Percentiles rank a stretch among this genome's conserved stretches.
phyloP scores from a whole-genome alignment of 768 basidiomycete genomes.

The Psilocybe subaeruginosa region DNA sequence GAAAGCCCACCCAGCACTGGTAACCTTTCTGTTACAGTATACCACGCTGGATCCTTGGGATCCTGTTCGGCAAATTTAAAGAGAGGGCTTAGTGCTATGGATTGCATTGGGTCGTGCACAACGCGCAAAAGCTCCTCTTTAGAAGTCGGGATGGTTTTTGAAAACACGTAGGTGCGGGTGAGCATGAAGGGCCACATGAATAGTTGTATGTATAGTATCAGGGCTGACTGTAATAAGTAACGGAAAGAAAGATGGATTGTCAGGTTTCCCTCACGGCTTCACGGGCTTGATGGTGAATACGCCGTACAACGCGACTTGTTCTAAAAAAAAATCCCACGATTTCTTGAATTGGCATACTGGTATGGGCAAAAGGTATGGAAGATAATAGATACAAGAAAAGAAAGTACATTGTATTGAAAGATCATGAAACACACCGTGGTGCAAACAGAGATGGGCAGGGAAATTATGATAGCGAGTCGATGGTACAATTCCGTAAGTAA shows the following conservation, averaged over 20 bases:
- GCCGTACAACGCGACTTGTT: neutral
- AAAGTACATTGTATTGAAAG: slow-evolving; percentile 8
- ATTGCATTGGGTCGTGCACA: slow-evolving; percentile 33
- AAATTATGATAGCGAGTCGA: neutral
- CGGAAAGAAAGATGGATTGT: too few species aligned
- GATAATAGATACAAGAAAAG: slow-evolving; percentile 13
- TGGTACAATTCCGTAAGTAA: slow-evolving; percentile 13
- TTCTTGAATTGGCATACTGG: neutral
- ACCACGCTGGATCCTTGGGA: slow-evolving; percentile 26
- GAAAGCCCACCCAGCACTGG: slow-evolving; percentile 25
- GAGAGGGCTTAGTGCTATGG: slow-evolving; percentile 34
- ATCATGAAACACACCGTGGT: slow-evolving; percentile 1
- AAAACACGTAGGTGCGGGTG: slow-evolving; percentile 26
- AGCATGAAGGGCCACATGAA: slow-evolving; percentile 36
- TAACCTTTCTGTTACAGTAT: slow-evolving; percentile 33
- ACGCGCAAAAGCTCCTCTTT: slow-evolving; percentile 25
- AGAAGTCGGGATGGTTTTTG: slow-evolving; percentile 26
- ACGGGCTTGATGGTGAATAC: neutral
- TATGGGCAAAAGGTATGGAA: slow-evolving; percentile 1
- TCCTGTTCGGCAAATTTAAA: slow-evolving; percentile 27
- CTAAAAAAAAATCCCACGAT: neutral
- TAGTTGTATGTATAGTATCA: neutral
- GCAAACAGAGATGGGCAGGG: neutral
- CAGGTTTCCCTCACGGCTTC: neutral
- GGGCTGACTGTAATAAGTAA: too few species aligned